Evolutionary conservation across 1,284 basidiomycete species (phyloP), one percentile per base, ranked within the genome.

Genomic region (Anthracocystis setariae): DNA sequence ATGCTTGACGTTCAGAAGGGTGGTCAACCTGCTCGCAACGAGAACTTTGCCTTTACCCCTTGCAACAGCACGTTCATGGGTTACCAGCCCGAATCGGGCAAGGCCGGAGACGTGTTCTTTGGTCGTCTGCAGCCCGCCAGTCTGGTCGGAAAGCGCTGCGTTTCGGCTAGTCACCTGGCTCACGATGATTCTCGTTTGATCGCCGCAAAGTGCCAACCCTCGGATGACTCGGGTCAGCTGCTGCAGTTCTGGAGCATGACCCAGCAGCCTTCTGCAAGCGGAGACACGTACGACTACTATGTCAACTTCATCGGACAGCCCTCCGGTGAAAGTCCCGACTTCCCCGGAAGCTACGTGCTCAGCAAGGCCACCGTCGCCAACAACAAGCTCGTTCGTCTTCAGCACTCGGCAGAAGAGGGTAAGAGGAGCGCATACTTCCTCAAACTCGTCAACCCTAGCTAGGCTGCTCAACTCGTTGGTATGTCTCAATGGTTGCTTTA

Each of bases 211-310:
- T 74, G 72, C 50, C 45, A 55, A 1, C 43, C 49, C 20, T 53
- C 51, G 23, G 72, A 74, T 45, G 72, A 74, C 40, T 74, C 72
- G 32, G 68, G 47, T 38, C 72, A 74, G 55, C 42, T 74, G 25
- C 29, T 55, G 17, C 72, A 74, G 57, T 72, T 64, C 57, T 74
- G 67, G 68, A 68, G 55, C 47, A 40, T 74, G 39, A 71, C 72
- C 53, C 64, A 73, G 32, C 65, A 67, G 60, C 64, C 61, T 10
- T 50, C 53, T 24, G 43, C 43, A 20, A 47, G 53, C 10, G 64
- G 15, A 5, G 50, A 46, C 50, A 43, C 44, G 40, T 66, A 42
- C 23, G 20, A 27, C 27, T 68, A 68, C 64, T 73, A 73, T 35
- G 56, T 73, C 60, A 68, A 67, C 65, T 65, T 73, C 54, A 50